Evolutionary conservation across 1,284 basidiomycete genomes (phyloP).

Genomic region (Rhodotorula sp.): DNA sequence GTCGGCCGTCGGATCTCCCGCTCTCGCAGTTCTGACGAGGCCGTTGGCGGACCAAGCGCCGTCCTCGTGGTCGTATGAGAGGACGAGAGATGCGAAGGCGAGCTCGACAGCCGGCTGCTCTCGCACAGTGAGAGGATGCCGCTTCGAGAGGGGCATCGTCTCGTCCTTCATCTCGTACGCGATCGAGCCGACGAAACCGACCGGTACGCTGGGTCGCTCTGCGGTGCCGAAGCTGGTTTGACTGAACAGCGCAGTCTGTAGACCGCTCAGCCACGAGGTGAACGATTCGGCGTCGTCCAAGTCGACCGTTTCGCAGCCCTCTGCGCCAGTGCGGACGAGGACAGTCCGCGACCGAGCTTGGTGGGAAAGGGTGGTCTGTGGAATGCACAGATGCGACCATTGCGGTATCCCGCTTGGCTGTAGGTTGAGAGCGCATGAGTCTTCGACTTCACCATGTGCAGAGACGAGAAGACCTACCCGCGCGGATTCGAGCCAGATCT

Average conservation of each 20-base stretch:
- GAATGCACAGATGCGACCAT: slow-evolving; percentile 27
- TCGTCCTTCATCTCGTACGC: slow-evolving; percentile 60
- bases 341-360: neutral
- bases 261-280: neutral
- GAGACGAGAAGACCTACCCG: slow-evolving; percentile 25
- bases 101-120: slow-evolving; percentile 50
- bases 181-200: slow-evolving; percentile 58
- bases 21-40: slow-evolving; percentile 42
- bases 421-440: no score
- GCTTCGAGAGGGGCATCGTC: slow-evolving; percentile 45
- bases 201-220: neutral
- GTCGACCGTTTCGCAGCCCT: neutral
- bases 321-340: neutral
- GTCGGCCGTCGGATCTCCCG: no score
- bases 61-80: slow-evolving; percentile 51
- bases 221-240: neutral
- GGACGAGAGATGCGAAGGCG: slow-evolving; percentile 49
- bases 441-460: neutral
- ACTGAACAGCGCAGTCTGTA: neutral
- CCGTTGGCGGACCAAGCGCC: slow-evolving; percentile 53
- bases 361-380: slow-evolving; percentile 28
- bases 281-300: neutral
- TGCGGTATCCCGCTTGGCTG: slow-evolving; percentile 36
- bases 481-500: slow-evolving; percentile 56
- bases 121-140: slow-evolving; percentile 3